Conservation (phyloP, 2,329 filamentous ascomycete genomes). For the Fusarium pilosicola region DNA sequence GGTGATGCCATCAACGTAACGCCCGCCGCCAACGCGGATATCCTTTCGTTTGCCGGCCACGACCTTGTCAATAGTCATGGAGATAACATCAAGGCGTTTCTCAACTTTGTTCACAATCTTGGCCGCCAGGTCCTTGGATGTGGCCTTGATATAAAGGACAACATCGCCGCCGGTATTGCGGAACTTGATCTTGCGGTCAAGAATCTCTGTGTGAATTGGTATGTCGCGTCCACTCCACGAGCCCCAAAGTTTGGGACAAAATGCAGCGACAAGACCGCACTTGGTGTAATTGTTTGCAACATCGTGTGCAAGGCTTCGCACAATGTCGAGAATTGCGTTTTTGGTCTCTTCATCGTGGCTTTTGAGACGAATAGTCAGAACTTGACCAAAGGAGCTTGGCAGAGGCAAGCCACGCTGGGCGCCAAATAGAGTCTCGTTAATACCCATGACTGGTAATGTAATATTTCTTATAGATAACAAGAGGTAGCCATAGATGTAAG, state of each 20-base stretch:
- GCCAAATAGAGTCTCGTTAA: not conserved
- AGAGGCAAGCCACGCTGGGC: not conserved
- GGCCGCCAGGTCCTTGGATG: not conserved
- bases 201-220: not conserved
- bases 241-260: not conserved
- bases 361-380: not conserved
- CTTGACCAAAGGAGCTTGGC: not conserved
- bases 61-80: not conserved
- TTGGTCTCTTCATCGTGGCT: not conserved
- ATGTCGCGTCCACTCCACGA: not conserved
- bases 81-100: not conserved
- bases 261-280: not conserved
- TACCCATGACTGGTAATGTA: not conserved
- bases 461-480: not conserved
- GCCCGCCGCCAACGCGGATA: not conserved
- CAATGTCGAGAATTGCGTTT: not conserved
- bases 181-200: not conserved
- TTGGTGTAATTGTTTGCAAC: not conserved
- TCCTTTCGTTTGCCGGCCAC: not conserved
- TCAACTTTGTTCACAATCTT: not conserved
- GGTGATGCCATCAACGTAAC: not conserved
- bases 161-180: not conserved
- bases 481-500: not conserved
- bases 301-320: not conserved
- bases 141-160: not conserved